A percentile compares a stretch with the other conserved stretches of the same genome.
Conservation (phyloP, 2,329 filamentous ascomycete species). For the Mariannaea sp. region DNA sequence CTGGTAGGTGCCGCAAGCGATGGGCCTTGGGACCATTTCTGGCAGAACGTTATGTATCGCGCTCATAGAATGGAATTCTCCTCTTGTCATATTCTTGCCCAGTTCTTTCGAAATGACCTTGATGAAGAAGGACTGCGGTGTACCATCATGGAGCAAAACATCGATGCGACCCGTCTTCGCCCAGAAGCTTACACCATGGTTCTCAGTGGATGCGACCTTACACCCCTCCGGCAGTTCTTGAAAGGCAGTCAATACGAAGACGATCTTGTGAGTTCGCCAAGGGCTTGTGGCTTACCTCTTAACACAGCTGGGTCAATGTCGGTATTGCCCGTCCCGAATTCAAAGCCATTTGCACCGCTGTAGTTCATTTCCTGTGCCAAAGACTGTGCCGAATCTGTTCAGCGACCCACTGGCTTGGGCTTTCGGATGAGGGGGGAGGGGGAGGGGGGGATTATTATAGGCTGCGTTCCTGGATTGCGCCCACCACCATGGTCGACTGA, state of each 20-base stretch:
- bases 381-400: neutral
- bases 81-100: slow-evolving; percentile 13
- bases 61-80: slow-evolving; percentile 20
- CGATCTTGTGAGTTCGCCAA: neutral
- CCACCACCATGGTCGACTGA: too few relatives aligned
- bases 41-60: slow-evolving; percentile 7
- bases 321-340: slow-evolving; percentile 15
- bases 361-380: slow-evolving; percentile 31
- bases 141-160: slow-evolving; percentile 34
- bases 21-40: slow-evolving; percentile 20
- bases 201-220: slow-evolving; percentile 37
- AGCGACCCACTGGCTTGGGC: too few relatives aligned
- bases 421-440: too few relatives aligned
- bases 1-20: slow-evolving; percentile 16
- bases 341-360: slow-evolving; percentile 21
- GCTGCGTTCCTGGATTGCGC: too few relatives aligned
- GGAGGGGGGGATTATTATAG: too few relatives aligned
- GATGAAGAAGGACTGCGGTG: slow-evolving; percentile 37
- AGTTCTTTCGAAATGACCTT: slow-evolving; percentile 16
- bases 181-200: slow-evolving; percentile 45
- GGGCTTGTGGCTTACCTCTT: slow-evolving; percentile 14
- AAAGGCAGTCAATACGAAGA: neutral
- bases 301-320: slow-evolving; percentile 14
- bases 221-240: slow-evolving; percentile 42
- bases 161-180: slow-evolving; percentile 42